A percentile compares a stretch with the other conserved stretches of the same genome.
Conservation (phyloP, 352 stramenopile genomes). For the Phytophthora multivora region DNA sequence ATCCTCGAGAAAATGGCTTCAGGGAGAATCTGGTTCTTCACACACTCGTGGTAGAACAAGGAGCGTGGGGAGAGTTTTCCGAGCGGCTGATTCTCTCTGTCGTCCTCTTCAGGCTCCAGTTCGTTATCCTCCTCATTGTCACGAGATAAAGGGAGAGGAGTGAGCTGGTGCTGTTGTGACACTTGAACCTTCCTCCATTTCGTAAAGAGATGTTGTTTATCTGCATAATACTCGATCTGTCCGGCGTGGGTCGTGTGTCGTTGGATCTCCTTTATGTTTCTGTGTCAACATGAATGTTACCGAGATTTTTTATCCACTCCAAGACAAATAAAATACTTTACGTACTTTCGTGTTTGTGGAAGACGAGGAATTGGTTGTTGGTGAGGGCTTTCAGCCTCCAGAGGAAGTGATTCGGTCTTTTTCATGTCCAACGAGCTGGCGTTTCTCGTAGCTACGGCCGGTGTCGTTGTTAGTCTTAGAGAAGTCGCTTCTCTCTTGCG, state of each 20-base stretch:
- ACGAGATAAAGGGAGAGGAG: not conserved
- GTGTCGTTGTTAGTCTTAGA: conserved; percentile 4
- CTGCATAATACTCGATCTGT: conserved; percentile 68
- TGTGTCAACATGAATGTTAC: conserved; percentile 14
- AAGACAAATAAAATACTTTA: not conserved
- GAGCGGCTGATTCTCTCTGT: conserved; percentile 23
- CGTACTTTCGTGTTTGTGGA: conserved; percentile 66
- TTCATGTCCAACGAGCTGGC: not conserved
- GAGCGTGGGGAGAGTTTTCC: conserved; percentile 62
- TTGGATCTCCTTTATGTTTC: conserved; percentile 67
- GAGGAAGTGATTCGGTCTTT: conserved; percentile 24
- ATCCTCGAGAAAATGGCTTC: conserved; percentile 79
- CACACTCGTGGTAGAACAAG: conserved; percentile 71
- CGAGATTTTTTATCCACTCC: too few species aligned
- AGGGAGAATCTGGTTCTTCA: conserved; percentile 58
- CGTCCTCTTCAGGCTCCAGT: conserved; percentile 13
- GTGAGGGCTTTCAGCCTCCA: conserved; percentile 32
- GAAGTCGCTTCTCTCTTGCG: conserved; percentile 44
- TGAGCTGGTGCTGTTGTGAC: conserved; percentile 55
- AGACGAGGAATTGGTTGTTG: conserved; percentile 56
- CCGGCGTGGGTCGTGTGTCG: conserved; percentile 53
- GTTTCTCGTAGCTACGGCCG: not conserved
- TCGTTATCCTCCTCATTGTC: conserved; percentile 10
- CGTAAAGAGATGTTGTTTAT: conserved; percentile 74
- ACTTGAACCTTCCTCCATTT: conserved; percentile 79